Percentiles rank a stretch among this genome's conserved stretches.
Conservation (phyloP, 768 basidiomycete genomes). For the Jaapia argillacea region DNA sequence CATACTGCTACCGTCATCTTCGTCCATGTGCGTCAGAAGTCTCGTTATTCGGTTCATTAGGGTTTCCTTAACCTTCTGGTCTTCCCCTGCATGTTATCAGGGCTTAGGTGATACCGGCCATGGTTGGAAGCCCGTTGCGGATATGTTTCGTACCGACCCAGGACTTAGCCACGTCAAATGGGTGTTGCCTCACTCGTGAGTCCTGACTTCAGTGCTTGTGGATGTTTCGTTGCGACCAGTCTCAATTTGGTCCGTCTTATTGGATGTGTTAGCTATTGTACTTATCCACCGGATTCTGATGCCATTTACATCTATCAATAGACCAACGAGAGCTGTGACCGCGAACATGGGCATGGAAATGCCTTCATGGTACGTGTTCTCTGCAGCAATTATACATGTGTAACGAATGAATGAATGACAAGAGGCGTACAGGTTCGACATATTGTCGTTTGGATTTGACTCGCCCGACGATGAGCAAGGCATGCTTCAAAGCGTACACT, state of each 20-base stretch:
- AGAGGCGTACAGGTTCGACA: conserved; percentile 70
- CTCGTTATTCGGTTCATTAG: conserved; percentile 2
- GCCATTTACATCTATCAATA: too few species aligned
- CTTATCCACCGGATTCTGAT: too few species aligned
- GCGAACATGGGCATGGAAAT: conserved; percentile 66
- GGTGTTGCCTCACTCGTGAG: conserved; percentile 79
- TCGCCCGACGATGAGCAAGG: conserved; percentile 65
- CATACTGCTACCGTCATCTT: conserved; percentile 89
- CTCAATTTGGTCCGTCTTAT: too few species aligned
- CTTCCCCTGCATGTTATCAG: conserved; percentile 64
- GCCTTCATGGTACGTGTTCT: conserved; percentile 55
- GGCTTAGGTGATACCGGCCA: conserved; percentile 67
- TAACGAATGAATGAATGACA: too few species aligned
- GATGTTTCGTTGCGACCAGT: too few species aligned
- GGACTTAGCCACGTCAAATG: conserved; percentile 74
- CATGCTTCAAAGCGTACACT: conserved; percentile 54
- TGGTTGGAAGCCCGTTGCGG: conserved; percentile 73
- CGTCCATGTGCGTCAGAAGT: conserved; percentile 66
- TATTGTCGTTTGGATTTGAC: conserved; percentile 52
- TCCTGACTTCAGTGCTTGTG: conserved; percentile 8
- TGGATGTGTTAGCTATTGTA: too few species aligned
- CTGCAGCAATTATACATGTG: neutral
- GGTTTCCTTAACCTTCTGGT: conserved; percentile 2
- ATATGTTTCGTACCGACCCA: conserved; percentile 46
- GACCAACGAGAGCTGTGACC: conserved; percentile 52